phyloP scores from a whole-genome alignment of 441 rosid genomes.

The Pelargonium citronellum region DNA sequence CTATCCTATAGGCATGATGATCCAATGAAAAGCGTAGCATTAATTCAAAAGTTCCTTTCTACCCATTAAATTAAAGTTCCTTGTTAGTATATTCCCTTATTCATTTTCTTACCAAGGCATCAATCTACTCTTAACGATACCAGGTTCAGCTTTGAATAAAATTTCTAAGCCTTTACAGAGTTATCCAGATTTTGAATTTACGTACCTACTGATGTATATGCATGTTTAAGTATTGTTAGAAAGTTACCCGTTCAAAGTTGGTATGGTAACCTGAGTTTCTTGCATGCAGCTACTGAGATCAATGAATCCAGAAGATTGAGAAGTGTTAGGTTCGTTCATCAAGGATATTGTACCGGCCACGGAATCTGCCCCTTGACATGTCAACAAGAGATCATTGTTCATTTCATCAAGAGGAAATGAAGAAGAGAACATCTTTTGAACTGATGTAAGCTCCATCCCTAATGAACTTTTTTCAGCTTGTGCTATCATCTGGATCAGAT shows the following conservation, averaged over 20 bases:
- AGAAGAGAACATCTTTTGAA: conserved; percentile 53
- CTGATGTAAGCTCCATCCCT: conserved; percentile 46
- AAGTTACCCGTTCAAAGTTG: conserved; percentile 79
- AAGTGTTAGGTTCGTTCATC: conserved; percentile 28
- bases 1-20: no score
- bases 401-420: conserved; percentile 38
- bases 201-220: neutral
- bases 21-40: no score
- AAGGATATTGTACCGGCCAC: conserved; percentile 21
- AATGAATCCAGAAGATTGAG: conserved; percentile 42
- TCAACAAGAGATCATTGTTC: conserved; percentile 21
- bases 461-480: conserved; percentile 40
- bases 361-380: conserved; percentile 22
- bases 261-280: conserved; percentile 66
- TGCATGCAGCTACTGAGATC: conserved; percentile 75
- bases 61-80: no score
- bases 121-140: no score
- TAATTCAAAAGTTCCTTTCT: no score
- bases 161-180: no score
- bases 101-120: no score
- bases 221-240: conserved; percentile 11
- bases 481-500: conserved; percentile 52
- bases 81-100: no score
- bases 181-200: no score
- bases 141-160: no score